Evolutionary conservation across 257 asterid species (phyloP), one percentile per base, ranked within the genome.

Genomic region (Plantago major): DNA sequence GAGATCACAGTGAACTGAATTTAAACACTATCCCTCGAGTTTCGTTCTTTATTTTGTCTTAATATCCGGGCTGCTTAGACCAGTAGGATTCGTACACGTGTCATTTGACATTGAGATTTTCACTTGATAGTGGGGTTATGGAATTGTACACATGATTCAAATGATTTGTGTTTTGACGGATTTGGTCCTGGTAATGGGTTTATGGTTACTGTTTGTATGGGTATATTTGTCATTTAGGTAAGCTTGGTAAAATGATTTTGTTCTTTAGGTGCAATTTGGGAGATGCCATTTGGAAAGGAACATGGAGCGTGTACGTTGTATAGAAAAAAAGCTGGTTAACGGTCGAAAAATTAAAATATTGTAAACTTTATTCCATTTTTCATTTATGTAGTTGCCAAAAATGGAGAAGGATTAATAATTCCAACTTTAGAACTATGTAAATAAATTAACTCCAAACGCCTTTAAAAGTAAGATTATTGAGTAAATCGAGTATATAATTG

Each of bases 291-390:
- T 17, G 9, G 10, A 55, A 33, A n/a, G 55, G 65, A 53, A 37
- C 14, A 11, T 50, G 83, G 83, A 78, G 83, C 83, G 80, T 71
- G 50, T 55, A n/a, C n/a, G 26, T 22, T 45, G 15, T 8, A 9
- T 56, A 51, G n/a, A 62, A 72, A 55, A 56, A 33, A 49, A 47
- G 30, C 61, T 59, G 55, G 40, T 33, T 13, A 78, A 78, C 83
- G 83, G 83, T 74, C 83, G 71, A 78, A 73, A 28, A 68, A 33
- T 33, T 33, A 3, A 33, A 33, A 57, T 26, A 45, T 38, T 49
- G 43, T 5, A 4, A 58, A 55, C 42, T 42, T 26, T 12, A 66
- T 13, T 60, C 47, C 40, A 8, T 0, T 15, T 37, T 33, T 33
- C 0, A 7, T 33, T 33, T 7, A 33, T 33, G 40, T 33, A 33